Evolutionary conservation across 1,139 yeast species (phyloP), one percentile per base, ranked within the genome.

Genomic region (Suhomyces bribrorum): DNA sequence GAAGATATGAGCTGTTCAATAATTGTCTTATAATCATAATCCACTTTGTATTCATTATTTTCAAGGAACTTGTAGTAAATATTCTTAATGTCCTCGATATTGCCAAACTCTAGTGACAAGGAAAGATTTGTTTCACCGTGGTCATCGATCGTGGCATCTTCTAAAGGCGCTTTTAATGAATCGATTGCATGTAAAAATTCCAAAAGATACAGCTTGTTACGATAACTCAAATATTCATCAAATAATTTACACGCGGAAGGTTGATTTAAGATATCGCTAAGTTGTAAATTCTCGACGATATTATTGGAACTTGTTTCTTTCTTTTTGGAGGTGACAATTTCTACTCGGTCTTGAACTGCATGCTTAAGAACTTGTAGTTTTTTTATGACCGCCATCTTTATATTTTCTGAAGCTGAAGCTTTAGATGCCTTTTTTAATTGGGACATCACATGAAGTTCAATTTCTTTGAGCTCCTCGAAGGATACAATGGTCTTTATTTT

Each of bases 181-280:
- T 87, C 86, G 2, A 86, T 83, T 0, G 79, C 73, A 8, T 75
- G 59, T 86, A 90, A 87, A 44, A 81, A 81, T 32, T 78, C 80
- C 4, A 87, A 55, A 18, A 75, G 49, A 3, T 64, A 59, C 1
- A 68, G 53, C 34, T 79, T 59, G 7, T 69, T 61, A 16, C 76
- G 53, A 32, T 69, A 69, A 20, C 72, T 75, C 79, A 84, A 73
- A 50, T 72, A 84, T 38, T 75, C 82, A 43, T 66, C 65, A 48
- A 84, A 85, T 38, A 69, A 70, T 2, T 75, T 63, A 4, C 74
- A 54, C 9, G 76, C 72, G 0, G 75, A 56, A 1, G 80, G 69
- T 36, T 77, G 74, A 30, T 65, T 62, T 24, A 57, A 39, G 7
- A 58, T 42, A 17, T 50, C 55, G 8, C 28, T 26, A 13, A 57